A percentile compares a stretch with the other conserved stretches of the same genome.
Evolutionary conservation across 495 filamentous ascomycete genomes (phyloP).

Genomic region (Talaromyces adpressus): DNA sequence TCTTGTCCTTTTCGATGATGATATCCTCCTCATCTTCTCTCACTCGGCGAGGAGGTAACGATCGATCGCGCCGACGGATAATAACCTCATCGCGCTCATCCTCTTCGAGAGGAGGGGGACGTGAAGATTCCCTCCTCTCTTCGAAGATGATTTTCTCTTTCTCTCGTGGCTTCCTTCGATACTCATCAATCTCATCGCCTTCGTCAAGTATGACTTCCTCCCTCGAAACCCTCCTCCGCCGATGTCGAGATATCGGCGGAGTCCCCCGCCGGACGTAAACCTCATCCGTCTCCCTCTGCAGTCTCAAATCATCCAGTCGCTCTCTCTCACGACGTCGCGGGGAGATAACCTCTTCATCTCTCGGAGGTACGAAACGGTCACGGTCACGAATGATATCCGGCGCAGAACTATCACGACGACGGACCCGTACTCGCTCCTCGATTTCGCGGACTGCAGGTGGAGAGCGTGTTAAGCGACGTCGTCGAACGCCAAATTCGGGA

Average conservation of each 20-base stretch:
- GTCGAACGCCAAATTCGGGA: conserved; percentile 2
- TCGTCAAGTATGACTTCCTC: conserved; percentile 18
- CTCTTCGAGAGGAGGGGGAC: conserved; percentile 14
- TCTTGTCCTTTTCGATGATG: neutral
- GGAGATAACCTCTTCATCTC: conserved; percentile 17
- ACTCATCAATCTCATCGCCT: conserved; percentile 1
- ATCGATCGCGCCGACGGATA: conserved; percentile 11
- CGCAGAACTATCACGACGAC: conserved; percentile 4
- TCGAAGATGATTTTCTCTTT: conserved; percentile 14
- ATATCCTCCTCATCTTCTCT: conserved; percentile 6
- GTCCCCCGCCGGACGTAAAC: conserved; percentile 15
- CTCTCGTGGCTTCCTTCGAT: neutral
- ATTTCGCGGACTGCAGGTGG: conserved; percentile 4
- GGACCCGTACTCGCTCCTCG: conserved; percentile 4
- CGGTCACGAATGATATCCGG: conserved; percentile 17
- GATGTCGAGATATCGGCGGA: conserved; percentile 12
- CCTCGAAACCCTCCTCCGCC: conserved; percentile 11
- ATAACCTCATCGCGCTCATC: conserved; percentile 16
- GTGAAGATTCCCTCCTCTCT: conserved; percentile 3
- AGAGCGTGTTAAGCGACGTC: neutral
- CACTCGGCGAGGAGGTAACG: conserved; percentile 11
- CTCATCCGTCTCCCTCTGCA: conserved; percentile 24
- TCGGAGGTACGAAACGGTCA: conserved; percentile 14
- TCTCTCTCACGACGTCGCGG: conserved; percentile 10
- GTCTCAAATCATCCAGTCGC: conserved; percentile 10